These are phyloP conservation scores for Pichia sp. DNA, from an alignment of 1,139 yeast genomes.

Conservation along the genomic window DNA sequence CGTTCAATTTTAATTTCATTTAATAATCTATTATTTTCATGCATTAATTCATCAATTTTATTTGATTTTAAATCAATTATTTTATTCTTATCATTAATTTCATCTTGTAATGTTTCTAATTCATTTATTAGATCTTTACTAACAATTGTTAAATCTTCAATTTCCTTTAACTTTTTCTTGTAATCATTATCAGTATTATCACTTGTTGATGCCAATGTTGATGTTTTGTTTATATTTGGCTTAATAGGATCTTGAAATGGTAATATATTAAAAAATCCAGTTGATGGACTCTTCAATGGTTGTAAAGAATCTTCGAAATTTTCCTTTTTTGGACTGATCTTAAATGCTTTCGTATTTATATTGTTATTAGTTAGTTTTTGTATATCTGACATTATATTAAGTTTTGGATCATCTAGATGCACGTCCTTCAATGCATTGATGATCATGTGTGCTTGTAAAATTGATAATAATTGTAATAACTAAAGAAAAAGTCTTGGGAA, in stretches of 20 bases:
- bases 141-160: slow-evolving; percentile 24
- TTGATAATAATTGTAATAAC: neutral
- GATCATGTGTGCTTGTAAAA: neutral
- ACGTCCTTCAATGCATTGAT: slow-evolving; percentile 1
- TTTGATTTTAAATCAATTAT: slow-evolving; percentile 23
- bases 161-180: slow-evolving; percentile 1
- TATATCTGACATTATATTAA: neutral
- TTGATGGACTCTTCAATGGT: slow-evolving; percentile 6
- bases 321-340: slow-evolving; percentile 8
- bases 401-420: slow-evolving; percentile 7
- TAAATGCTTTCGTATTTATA: slow-evolving; percentile 4
- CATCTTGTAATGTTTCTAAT: slow-evolving; percentile 30
- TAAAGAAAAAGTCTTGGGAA: too few relatives aligned
- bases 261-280: slow-evolving; percentile 3
- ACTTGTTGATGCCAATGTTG: too few relatives aligned
- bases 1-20: slow-evolving; percentile 27
- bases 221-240: too few relatives aligned
- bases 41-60: slow-evolving; percentile 24
- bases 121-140: slow-evolving; percentile 29
- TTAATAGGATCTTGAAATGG: neutral
- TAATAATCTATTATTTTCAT: slow-evolving; percentile 23
- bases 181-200: neutral
- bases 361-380: neutral
- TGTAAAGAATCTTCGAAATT: neutral
- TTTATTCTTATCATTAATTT: slow-evolving; percentile 26